Base-by-base conservation (phyloP, 495 filamentous ascomycete genomes). In the Daldinia concentrica region DNA sequence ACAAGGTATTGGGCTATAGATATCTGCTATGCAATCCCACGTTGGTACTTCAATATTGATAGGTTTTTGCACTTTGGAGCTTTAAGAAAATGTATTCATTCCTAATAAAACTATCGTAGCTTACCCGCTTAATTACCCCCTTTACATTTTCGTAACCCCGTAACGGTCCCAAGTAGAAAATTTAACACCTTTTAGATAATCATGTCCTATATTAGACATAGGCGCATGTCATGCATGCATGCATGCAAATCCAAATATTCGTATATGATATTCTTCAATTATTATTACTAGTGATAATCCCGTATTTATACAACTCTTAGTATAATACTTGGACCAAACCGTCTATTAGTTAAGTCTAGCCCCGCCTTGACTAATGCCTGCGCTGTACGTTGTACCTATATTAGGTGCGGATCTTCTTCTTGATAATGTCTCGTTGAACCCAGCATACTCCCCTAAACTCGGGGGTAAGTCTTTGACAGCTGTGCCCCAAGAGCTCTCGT, bases 401-500 rank as follows among this genome's bases (percentile, higher is more conserved):
- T 48, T 70, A 8, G 60, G 66, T 5, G 39, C 15, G 39, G 22
- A 7, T 30, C 63, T 72, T 62, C 37, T 74, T 19, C 26, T 24
- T 6, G 73, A 58, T 29, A 26, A 22, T 0, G 73, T 73, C 45
- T 66, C 39, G 45, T 75, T 77, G 45, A 81, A 80, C 1, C 79
- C 79, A 17, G 50, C 39, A 63, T 84, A 84, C 22, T 62, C 64
- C 8, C 78, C 75, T 9, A 76, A 55, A 59, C 85, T 88, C 0
- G 91, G 91, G 48, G 91, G 91, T 56, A 92, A 74, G 77, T 93
- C 90, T 58, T 81, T 83, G 14, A 86, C 82, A 24, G 74, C 77
- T 5, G 87, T 92, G 0, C 91, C 91, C 91, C 91, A 93, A 0
- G 71, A 57, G 73, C 90, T 92, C 78, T 93, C 91, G 37, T 82